Base-by-base conservation (phyloP, 2,329 filamentous ascomycete species). In the Botrytis elliptica region DNA sequence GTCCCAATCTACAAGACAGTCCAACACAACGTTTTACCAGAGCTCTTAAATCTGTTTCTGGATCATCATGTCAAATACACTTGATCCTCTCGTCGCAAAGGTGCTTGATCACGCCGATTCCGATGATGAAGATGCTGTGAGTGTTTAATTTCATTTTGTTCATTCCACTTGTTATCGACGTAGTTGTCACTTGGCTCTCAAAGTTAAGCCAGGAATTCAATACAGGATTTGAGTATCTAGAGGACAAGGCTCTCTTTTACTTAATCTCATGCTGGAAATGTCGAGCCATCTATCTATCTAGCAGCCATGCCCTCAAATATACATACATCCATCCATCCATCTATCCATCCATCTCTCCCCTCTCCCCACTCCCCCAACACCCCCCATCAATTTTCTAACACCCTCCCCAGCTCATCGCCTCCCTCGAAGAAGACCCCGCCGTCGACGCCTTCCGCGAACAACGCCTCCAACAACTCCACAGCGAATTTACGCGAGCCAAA, bases 401-500 rank as follows among this genome's bases (percentile, higher is more conserved):
- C 10, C 36, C 33, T 44, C 6, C n/a, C 89, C 86, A 86, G 49
- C 84, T 90, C 68, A 87, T 89, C 72, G 86, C 86, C 25, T 85
- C 86, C 74, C 84, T 89, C 62, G 85, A 85, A 69, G 85, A 88
- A 76, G 86, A 88, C 74, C 81, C 82, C 12, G 84, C 85, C 9
- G 79, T 89, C 46, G 84, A 86, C 76, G 87, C 85, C 49, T 85
- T 89, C 77, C 86, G 88, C 73, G 88, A 89, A 78, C 85, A 86
- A 76, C 84, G 88, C 55, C 83, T 89, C 70, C 86, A 89, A 75
- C 87, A 89, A 78, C 82, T 90, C 22, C 87, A 89, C 78, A 83
- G 84, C 59, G 88, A 89, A 79, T 85, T 87, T 75, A 80, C 84
- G 57, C 84, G 85, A 62, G 86, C 87, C 68, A 86, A 87, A 75